Conservation (phyloP, 2,329 filamentous ascomycete genomes). For the Albifimbria verrucaria region DNA sequence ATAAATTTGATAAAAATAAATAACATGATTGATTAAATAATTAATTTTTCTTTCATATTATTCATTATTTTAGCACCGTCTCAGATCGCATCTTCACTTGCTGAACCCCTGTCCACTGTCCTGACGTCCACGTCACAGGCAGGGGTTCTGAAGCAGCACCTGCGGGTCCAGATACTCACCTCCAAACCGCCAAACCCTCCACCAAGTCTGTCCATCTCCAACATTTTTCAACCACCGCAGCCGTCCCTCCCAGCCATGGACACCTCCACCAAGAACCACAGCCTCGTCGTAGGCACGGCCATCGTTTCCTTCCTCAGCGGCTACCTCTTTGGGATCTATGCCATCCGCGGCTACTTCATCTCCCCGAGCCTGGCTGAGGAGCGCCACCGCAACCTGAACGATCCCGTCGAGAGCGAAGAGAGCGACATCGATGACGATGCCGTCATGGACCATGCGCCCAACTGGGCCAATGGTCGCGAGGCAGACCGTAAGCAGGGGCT, state of each 20-base stretch:
- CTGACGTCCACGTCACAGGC: too few species aligned
- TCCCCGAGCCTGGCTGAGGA: slow-evolving; percentile 54
- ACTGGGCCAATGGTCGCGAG: slow-evolving; percentile 61
- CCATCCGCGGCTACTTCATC: slow-evolving; percentile 57
- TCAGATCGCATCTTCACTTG: too few species aligned
- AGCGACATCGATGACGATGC: slow-evolving; percentile 62
- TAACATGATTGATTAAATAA: too few species aligned
- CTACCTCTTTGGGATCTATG: slow-evolving; percentile 78
- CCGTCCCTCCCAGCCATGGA: slow-evolving; percentile 18
- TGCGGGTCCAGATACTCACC: too few species aligned
- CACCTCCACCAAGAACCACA: slow-evolving; percentile 42
- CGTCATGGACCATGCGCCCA: slow-evolving; percentile 62
- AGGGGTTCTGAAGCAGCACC: too few species aligned
- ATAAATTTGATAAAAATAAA: too few species aligned
- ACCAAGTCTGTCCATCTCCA: too few species aligned
- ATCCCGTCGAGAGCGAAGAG: slow-evolving; percentile 66
- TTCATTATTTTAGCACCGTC: too few species aligned
- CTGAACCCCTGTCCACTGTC: too few species aligned
- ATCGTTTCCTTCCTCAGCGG: slow-evolving; percentile 72
- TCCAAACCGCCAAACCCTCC: too few species aligned
- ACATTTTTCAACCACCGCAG: neutral
- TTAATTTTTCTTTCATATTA: too few species aligned
- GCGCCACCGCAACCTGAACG: slow-evolving; percentile 51
- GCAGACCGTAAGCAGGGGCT: slow-evolving; percentile 59
- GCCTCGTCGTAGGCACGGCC: slow-evolving; percentile 68